phyloP scores from a whole-genome alignment of 148 eudicot genomes.

The Arbutus unedo region DNA sequence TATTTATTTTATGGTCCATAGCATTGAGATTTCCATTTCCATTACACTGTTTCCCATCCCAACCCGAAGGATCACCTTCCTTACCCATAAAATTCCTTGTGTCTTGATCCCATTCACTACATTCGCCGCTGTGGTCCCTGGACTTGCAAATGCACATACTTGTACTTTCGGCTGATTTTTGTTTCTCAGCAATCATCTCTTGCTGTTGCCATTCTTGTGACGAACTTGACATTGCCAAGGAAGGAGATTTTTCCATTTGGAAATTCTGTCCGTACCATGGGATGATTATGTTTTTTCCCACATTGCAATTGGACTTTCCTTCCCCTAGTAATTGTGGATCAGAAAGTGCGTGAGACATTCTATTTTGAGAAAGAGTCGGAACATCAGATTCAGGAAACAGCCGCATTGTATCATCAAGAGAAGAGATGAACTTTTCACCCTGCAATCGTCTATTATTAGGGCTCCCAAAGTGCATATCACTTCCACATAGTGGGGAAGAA shows the following conservation, averaged over 20 bases:
- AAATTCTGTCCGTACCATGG: constrained; percentile 29
- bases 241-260: constrained; percentile 29
- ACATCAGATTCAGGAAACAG: constrained; percentile 33
- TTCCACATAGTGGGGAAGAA: constrained; percentile 26
- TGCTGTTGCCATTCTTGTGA: constrained; percentile 27
- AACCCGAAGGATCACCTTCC: constrained; percentile 11
- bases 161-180: constrained; percentile 23
- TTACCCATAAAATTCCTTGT: constrained; percentile 15
- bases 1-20: constrained; percentile 26
- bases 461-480: constrained; percentile 17
- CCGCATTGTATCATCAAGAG: constrained; percentile 36
- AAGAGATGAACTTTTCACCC: constrained; percentile 41
- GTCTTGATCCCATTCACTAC: constrained; percentile 22
- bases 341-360: constrained; percentile 40
- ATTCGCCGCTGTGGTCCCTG: constrained; percentile 4
- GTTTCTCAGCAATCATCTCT: constrained; percentile 30
- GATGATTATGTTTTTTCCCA: constrained; percentile 30
- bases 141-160: constrained; percentile 11
- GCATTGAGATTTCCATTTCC: constrained; percentile 13
- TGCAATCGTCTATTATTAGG: constrained; percentile 27
- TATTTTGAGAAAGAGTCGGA: constrained; percentile 34
- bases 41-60: not conserved
- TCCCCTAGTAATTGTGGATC: constrained; percentile 50
- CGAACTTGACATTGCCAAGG: constrained; percentile 33
- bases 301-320: constrained; percentile 30